Percentiles rank a stretch among this genome's conserved stretches.
Conservation (phyloP, 495 filamentous ascomycete genomes). For the Penicillium roqueforti region DNA sequence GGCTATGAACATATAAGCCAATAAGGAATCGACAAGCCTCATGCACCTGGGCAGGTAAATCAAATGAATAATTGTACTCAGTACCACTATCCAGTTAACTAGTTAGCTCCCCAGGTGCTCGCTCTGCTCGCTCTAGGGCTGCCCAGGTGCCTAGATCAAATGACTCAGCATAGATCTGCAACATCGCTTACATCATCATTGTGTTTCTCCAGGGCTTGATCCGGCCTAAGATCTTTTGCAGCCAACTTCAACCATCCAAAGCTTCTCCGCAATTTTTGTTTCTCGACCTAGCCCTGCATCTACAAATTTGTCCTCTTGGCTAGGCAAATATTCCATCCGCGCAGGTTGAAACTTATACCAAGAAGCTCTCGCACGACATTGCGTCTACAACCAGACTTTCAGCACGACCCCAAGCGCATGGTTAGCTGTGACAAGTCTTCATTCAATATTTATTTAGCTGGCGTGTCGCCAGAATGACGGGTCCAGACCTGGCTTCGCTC, state of each 20-base stretch:
- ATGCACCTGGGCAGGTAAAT: not conserved
- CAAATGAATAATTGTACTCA: conserved; percentile 3
- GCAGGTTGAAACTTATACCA: not conserved
- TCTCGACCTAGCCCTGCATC: not conserved
- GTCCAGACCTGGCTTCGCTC: conserved; percentile 41
- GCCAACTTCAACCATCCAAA: not conserved
- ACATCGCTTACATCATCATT: conserved; percentile 11
- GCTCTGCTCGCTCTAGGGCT: not conserved
- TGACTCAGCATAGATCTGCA: conserved; percentile 8
- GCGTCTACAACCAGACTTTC: conserved; percentile 7
- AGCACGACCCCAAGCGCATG: conserved; percentile 13
- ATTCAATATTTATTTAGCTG: not conserved
- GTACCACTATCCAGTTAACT: no score
- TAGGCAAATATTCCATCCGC: not conserved
- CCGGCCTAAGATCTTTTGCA: not conserved
- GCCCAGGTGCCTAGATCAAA: not conserved
- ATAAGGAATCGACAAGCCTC: not conserved
- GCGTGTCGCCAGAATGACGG: conserved; percentile 25
- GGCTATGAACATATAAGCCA: not conserved
- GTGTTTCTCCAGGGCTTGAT: conserved; percentile 6
- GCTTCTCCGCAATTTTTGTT: not conserved
- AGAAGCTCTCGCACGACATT: conserved; percentile 10
- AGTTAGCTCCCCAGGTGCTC: no score
- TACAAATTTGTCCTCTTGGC: not conserved
- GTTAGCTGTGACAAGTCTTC: not conserved